These are phyloP conservation scores for Lolium multiflorum DNA, from an alignment of 176 grass and related monocot species.

Conservation along the genomic window DNA sequence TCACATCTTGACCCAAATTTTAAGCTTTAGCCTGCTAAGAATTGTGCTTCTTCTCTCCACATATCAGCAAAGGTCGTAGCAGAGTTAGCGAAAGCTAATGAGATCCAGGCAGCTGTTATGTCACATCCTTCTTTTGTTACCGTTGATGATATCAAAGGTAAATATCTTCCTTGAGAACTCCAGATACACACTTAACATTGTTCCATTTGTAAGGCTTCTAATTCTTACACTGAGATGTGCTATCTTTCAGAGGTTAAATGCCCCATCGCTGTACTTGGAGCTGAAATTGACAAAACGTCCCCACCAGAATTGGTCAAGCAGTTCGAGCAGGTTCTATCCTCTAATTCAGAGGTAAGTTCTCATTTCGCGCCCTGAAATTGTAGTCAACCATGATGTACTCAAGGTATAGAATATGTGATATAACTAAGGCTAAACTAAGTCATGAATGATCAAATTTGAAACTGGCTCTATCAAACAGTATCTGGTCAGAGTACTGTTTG, in stretches of 20 bases:
- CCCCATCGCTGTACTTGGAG: slow-evolving; percentile 71
- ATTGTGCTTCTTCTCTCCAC: neutral
- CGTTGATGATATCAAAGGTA: slow-evolving; percentile 80
- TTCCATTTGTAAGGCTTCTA: slow-evolving; percentile 2
- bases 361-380: neutral
- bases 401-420: slow-evolving; percentile 3
- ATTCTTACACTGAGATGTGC: neutral
- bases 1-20: neutral
- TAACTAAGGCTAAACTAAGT: neutral
- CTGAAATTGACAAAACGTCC: slow-evolving; percentile 64
- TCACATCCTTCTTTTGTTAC: slow-evolving; percentile 65
- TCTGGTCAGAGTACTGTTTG: neutral
- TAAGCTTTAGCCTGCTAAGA: slow-evolving; percentile 15
- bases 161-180: slow-evolving; percentile 8
- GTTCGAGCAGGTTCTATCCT: slow-evolving; percentile 61
- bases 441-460: neutral
- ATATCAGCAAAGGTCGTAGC: slow-evolving; percentile 74
- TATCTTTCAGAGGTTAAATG: slow-evolving; percentile 63
- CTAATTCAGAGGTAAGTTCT: slow-evolving; percentile 58
- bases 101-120: slow-evolving; percentile 74
- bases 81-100: slow-evolving; percentile 68
- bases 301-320: slow-evolving; percentile 74
- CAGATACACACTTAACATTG: neutral
- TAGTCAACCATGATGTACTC: neutral
- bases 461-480: neutral